phyloP scores from a whole-genome alignment of 1,284 basidiomycete genomes.

The Stereum hirsutum region DNA sequence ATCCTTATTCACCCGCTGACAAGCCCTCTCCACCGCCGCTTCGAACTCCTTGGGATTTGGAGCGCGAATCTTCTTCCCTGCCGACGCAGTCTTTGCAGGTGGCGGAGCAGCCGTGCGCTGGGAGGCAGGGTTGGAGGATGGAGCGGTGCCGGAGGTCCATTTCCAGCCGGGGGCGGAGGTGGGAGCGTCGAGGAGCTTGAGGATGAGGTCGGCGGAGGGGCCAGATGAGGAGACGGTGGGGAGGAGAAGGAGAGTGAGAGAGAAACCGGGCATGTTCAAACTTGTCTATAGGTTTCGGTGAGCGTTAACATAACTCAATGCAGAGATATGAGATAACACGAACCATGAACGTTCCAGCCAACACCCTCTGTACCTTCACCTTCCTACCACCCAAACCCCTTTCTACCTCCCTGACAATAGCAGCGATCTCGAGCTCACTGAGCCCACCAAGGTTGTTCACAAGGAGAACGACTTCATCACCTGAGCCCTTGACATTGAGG shows the following conservation, averaged over 20 bases:
- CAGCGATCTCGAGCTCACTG: constrained; percentile 79
- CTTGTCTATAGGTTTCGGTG: constrained; percentile 51
- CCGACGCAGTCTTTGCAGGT: constrained; percentile 11
- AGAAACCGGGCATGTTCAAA: constrained; percentile 93
- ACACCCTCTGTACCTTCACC: constrained; percentile 52
- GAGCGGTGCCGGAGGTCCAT: constrained; percentile 46
- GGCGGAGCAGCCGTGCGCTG: constrained; percentile 13
- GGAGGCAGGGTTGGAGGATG: constrained; percentile 17
- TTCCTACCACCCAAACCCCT: constrained; percentile 44
- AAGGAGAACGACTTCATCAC: constrained; percentile 59
- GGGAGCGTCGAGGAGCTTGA: constrained; percentile 72
- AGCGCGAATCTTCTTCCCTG: constrained; percentile 24
- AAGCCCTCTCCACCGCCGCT: constrained; percentile 52
- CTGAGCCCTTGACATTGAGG: constrained; percentile 65
- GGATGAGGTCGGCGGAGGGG: constrained; percentile 40
- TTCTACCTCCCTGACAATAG: constrained; percentile 56
- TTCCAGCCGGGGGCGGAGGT: constrained; percentile 79
- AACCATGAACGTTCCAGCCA: constrained; percentile 83
- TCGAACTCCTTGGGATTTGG: constrained; percentile 42
- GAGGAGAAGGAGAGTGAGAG: constrained; percentile 78
- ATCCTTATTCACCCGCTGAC: constrained; percentile 61
- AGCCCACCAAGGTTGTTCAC: constrained; percentile 82
- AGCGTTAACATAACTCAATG: background rate
- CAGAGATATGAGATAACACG: constrained; percentile 10
- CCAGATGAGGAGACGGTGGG: constrained; percentile 35